Base-by-base conservation (phyloP, 345 rosid genomes). In the Boechera retrofracta region DNA sequence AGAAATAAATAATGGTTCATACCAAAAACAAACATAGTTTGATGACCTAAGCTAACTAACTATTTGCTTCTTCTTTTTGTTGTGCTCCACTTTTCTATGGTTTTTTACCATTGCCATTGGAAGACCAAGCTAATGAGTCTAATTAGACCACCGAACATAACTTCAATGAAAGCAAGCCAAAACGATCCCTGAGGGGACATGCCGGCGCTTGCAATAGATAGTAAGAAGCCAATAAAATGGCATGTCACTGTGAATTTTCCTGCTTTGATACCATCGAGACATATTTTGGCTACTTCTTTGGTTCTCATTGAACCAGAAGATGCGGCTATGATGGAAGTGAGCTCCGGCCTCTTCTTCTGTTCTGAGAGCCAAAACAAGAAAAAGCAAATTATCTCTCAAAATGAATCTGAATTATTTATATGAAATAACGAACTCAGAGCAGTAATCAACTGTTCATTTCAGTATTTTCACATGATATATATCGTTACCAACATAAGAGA, bases 251-350 rank as follows among this genome's bases (percentile, higher is more conserved):
- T 69, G 71, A 89, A 90, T 16, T 79, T 83, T 26, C 89, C 91
- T 16, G 82, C 69, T 83, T 83, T 81, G 71, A 92, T 90, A 57
- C 98, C 94, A 54, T 83, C 77, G 0, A 60, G 10, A 60, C 45
- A 92, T 54, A 58, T 90, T 71, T 79, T 82, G 9, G 97, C 98
- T 41, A 92, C 94, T 48, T 86, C 78, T 1, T 86, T 88, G 0
- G 93, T 85, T 89, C 84, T 89, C 91, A 87, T 89, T 41, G 85
- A 83, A 54, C 82, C 76, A n/a, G 93, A 85, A 6, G 91, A 56
- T 15, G 49, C 86, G 0, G 89, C 85, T 66, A 93, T 81, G 18
- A 84, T 80, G 41, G 80, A 77, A 16, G 93, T 88, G 56, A 89
- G 81, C 42, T 82, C 82, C 5, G 97, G 97, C 67, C 82, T 85